Evolutionary conservation across 2,329 filamentous ascomycete genomes (phyloP).

Genomic region (Fusarium mexicanum): DNA sequence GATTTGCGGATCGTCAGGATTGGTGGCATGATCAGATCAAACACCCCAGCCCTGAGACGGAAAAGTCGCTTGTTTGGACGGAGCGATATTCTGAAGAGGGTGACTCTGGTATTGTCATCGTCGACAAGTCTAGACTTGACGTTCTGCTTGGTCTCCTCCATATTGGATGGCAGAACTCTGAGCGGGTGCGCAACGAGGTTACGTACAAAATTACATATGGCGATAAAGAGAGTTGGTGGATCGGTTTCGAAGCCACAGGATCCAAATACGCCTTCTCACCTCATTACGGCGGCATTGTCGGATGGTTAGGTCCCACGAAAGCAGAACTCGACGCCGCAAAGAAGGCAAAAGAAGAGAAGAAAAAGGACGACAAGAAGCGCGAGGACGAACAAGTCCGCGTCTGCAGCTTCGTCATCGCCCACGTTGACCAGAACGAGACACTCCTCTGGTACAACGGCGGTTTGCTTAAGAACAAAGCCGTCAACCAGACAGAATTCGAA

Average conservation of each 20-base stretch:
- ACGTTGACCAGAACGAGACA: conserved; percentile 50
- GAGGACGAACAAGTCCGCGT: conserved; percentile 36
- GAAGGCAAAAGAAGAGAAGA: neutral
- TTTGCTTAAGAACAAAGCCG: conserved; percentile 52
- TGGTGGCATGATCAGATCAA: conserved; percentile 53
- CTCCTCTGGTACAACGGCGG: conserved; percentile 57
- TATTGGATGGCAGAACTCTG: conserved; percentile 56
- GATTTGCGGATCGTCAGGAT: conserved; percentile 47
- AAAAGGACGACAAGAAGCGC: neutral
- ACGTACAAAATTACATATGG: conserved; percentile 55
- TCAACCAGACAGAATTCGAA: conserved; percentile 45
- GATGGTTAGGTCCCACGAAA: conserved; percentile 41
- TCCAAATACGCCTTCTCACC: conserved; percentile 52
- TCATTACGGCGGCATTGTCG: conserved; percentile 54
- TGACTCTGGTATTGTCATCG: conserved; percentile 54
- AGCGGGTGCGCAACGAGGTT: conserved; percentile 50
- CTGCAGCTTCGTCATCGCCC: conserved; percentile 55
- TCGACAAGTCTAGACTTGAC: conserved; percentile 51
- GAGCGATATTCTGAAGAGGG: conserved; percentile 54
- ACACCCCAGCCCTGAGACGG: conserved; percentile 46
- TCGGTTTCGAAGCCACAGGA: conserved; percentile 54
- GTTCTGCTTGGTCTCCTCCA: conserved; percentile 54
- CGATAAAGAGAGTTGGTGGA: conserved; percentile 59
- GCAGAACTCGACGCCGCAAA: neutral
- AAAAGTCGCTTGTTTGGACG: conserved; percentile 51